Evolutionary conservation across 1,284 basidiomycete genomes (phyloP).

Genomic region (Fomitopsis schrenkii): DNA sequence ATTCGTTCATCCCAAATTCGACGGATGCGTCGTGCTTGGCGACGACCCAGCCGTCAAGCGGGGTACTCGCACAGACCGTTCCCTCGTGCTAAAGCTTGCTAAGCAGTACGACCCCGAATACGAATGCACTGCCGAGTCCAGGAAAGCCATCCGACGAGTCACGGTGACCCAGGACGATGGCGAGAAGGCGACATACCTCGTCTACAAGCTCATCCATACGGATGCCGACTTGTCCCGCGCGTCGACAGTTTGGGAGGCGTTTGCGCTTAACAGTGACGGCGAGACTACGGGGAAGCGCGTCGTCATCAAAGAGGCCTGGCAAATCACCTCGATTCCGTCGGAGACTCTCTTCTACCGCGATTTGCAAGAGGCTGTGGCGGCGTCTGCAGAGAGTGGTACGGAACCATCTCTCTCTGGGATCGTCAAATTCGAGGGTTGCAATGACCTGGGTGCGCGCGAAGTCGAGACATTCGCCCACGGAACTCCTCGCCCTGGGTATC

Average conservation of each 20-base stretch:
- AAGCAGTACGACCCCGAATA: background rate
- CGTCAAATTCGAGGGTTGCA: background rate
- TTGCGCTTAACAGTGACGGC: background rate
- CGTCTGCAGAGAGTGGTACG: background rate
- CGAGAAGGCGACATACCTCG: constrained; percentile 1
- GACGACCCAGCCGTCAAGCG: constrained; percentile 5
- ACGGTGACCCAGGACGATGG: background rate
- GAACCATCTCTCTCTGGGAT: background rate
- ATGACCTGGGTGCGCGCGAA: background rate
- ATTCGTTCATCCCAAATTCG: constrained; percentile 9
- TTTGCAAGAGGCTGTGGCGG: background rate
- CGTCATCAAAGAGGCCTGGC: background rate
- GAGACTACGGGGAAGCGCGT: background rate
- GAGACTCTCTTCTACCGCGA: background rate
- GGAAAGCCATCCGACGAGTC: background rate
- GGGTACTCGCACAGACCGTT: background rate
- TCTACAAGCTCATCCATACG: constrained; percentile 6
- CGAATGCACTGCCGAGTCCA: background rate
- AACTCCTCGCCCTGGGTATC: background rate
- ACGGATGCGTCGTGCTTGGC: constrained; percentile 6
- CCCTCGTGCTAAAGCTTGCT: background rate
- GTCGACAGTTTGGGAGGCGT: background rate
- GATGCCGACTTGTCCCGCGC: constrained; percentile 8
- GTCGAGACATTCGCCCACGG: background rate
- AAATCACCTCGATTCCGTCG: background rate